These are phyloP conservation scores for Boletus nobilissimus DNA, from an alignment of 1,284 basidiomycete species.

Conservation along the genomic window DNA sequence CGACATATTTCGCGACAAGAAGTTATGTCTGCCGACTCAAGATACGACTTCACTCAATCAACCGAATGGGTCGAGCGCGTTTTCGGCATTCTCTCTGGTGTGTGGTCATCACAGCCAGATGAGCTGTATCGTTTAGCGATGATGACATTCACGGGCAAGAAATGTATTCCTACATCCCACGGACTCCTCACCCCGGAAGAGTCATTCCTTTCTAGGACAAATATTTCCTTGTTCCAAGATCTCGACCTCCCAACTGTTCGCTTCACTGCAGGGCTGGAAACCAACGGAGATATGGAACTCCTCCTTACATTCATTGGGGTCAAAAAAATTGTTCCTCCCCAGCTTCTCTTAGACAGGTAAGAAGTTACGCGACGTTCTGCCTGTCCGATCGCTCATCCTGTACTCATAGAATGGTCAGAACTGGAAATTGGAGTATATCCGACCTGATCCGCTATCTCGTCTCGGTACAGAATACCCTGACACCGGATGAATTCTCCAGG, in stretches of 20 bases:
- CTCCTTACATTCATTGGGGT: conserved; percentile 82
- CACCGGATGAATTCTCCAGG: conserved; percentile 71
- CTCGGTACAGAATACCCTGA: conserved; percentile 76
- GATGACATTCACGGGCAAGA: conserved; percentile 67
- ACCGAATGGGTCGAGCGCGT: conserved; percentile 84
- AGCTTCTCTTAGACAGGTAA: conserved; percentile 65
- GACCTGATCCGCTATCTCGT: conserved; percentile 86
- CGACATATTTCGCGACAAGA: conserved; percentile 65
- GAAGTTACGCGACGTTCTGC: not conserved
- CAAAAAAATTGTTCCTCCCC: conserved; percentile 88
- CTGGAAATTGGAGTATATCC: conserved; percentile 77
- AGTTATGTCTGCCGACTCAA: conserved; percentile 52
- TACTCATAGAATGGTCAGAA: conserved; percentile 75
- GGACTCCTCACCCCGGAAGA: conserved; percentile 79
- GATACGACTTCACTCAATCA: conserved; percentile 73
- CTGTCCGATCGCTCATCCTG: not conserved
- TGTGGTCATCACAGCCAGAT: conserved; percentile 67
- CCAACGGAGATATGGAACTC: conserved; percentile 79
- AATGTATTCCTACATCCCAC: conserved; percentile 83
- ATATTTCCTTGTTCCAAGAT: conserved; percentile 58
- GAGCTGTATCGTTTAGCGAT: conserved; percentile 47
- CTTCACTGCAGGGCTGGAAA: conserved; percentile 67
- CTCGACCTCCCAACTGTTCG: conserved; percentile 84
- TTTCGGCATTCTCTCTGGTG: conserved; percentile 71
- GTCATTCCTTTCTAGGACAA: conserved; percentile 87